Conservation (phyloP, 2,329 filamentous ascomycete genomes). For the Pseudonectria foliicola region DNA sequence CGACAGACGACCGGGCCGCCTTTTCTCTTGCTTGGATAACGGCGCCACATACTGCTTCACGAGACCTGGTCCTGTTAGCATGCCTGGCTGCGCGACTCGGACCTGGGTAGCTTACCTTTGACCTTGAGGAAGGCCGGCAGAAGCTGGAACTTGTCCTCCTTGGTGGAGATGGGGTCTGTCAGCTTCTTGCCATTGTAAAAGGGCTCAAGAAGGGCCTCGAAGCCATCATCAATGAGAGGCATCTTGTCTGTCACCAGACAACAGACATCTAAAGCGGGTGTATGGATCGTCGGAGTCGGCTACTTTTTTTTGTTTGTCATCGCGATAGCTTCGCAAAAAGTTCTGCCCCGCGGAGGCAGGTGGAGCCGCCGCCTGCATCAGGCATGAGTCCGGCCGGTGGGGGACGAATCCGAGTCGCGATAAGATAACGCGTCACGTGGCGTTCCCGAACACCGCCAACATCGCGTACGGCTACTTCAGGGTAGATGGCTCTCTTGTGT, state of each 20-base stretch:
- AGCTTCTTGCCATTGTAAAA: conserved; percentile 63
- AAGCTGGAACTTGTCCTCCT: conserved; percentile 91
- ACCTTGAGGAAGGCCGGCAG: conserved; percentile 97
- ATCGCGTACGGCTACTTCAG: too few species aligned
- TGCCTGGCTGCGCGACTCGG: conserved; percentile 1
- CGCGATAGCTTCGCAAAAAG: conserved; percentile 26
- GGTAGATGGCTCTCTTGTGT: too few species aligned
- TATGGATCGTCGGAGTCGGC: conserved; percentile 6
- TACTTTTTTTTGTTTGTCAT: conserved; percentile 19
- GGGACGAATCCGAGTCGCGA: conserved; percentile 17
- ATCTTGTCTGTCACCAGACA: conserved; percentile 34
- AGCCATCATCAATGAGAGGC: conserved; percentile 53
- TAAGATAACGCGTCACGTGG: conserved; percentile 17
- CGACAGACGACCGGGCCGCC: conserved; percentile 1
- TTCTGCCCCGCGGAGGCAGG: conserved; percentile 23
- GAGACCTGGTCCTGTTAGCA: conserved; percentile 44
- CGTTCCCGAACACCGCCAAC: too few species aligned
- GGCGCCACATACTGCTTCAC: conserved; percentile 66
- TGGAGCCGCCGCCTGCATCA: conserved; percentile 13
- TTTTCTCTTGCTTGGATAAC: background rate
- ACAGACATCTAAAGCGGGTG: conserved; percentile 22
- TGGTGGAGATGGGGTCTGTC: conserved; percentile 56
- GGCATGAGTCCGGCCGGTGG: conserved; percentile 20
- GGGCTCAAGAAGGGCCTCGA: conserved; percentile 59
- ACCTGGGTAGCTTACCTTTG: conserved; percentile 52